Conservation (phyloP, 2,329 filamentous ascomycete species). For the Talaromyces amestolkiae region DNA sequence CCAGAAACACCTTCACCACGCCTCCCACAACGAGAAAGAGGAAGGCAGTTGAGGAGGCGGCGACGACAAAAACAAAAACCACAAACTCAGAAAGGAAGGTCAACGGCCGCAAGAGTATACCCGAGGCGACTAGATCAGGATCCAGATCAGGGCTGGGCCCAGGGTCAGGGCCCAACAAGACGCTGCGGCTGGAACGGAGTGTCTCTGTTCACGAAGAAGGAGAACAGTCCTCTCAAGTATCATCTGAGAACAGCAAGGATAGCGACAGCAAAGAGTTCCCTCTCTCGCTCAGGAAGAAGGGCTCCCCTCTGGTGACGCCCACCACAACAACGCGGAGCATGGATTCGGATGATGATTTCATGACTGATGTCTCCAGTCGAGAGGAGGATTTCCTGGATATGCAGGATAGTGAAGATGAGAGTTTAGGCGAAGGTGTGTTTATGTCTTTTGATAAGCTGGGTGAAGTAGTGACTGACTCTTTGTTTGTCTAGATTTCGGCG, state of each 20-base stretch:
- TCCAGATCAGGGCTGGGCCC: constrained; percentile 25
- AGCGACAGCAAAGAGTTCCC: constrained; percentile 13
- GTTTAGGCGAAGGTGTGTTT: constrained; percentile 40
- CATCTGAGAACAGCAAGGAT: background rate
- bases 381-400: constrained; percentile 65
- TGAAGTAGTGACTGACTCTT: background rate
- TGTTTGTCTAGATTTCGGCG: constrained; percentile 52
- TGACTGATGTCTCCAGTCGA: constrained; percentile 73
- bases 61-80: constrained; percentile 15
- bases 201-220: constrained; percentile 17
- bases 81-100: constrained; percentile 23
- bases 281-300: constrained; percentile 25
- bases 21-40: constrained; percentile 53
- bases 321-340: constrained; percentile 58
- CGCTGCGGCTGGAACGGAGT: constrained; percentile 26
- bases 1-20: constrained; percentile 45
- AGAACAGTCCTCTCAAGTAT: background rate
- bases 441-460: background rate
- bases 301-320: constrained; percentile 41
- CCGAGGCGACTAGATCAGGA: constrained; percentile 2
- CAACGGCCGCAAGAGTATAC: constrained; percentile 22
- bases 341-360: constrained; percentile 95
- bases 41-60: constrained; percentile 51
- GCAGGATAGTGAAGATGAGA: constrained; percentile 71
- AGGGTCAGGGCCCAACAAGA: constrained; percentile 28